phyloP scores from a whole-genome alignment of 1,139 yeast species.

The Yamadazyma membranifaciens region DNA sequence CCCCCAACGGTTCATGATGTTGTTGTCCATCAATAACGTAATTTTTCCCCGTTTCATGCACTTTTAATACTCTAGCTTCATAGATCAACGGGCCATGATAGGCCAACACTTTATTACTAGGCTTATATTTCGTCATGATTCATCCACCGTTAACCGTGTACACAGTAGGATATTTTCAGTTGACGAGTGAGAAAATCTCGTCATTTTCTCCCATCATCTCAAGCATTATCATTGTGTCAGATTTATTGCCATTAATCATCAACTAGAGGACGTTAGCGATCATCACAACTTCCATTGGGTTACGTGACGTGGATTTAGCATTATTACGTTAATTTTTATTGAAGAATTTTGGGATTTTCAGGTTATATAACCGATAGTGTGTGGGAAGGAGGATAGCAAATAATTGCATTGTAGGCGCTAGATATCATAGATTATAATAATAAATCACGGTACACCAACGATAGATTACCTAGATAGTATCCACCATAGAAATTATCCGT shows the following conservation, averaged over 20 bases:
- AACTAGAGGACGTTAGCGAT: not conserved
- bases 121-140: conserved; percentile 12
- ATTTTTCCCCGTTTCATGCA: conserved; percentile 52
- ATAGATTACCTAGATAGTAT: too few species aligned
- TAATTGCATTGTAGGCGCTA: too few species aligned
- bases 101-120: conserved; percentile 58
- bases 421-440: too few species aligned
- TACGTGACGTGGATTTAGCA: too few species aligned
- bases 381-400: too few species aligned
- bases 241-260: not conserved
- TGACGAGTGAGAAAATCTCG: conserved; percentile 2
- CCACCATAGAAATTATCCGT: too few species aligned
- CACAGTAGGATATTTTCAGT: not conserved
- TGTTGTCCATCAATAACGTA: conserved; percentile 40
- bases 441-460: too few species aligned
- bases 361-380: too few species aligned
- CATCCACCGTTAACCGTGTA: not conserved
- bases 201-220: not conserved
- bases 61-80: conserved; percentile 76
- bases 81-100: conserved; percentile 90
- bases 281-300: too few species aligned
- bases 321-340: too few species aligned
- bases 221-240: not conserved
- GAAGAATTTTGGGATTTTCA: too few species aligned
- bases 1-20: conserved; percentile 24